These are phyloP conservation scores for Hypoxylon fragiforme DNA, from an alignment of 495 filamentous ascomycete species.

Conservation along the genomic window DNA sequence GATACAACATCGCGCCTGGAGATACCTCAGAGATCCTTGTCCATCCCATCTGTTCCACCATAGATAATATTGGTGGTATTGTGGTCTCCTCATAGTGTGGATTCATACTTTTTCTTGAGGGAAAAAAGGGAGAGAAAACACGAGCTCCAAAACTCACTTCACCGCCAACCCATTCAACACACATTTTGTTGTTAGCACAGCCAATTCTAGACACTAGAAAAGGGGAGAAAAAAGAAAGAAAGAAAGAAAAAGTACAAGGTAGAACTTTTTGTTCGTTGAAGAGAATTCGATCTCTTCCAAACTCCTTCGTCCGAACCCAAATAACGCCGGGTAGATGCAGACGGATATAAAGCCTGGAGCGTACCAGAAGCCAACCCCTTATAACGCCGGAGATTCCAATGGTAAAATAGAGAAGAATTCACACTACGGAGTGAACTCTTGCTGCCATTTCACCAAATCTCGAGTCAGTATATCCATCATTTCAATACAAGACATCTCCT, in stretches of 20 bases:
- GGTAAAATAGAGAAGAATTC: conserved; percentile 1
- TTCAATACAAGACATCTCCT: conserved; percentile 68
- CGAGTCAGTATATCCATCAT: conserved; percentile 84
- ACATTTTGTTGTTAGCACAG: conserved; percentile 18
- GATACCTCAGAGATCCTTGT: conserved; percentile 12
- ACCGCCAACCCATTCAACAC: conserved; percentile 9
- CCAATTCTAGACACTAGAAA: conserved; percentile 1
- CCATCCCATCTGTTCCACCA: conserved; percentile 6
- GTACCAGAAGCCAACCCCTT: conserved; percentile 5
- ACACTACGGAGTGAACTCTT: conserved; percentile 49
- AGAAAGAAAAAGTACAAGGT: not conserved
- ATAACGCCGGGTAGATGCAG: conserved; percentile 19
- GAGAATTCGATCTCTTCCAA: not conserved
- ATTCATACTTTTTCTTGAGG: not conserved
- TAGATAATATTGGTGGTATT: not conserved
- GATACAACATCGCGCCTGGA: conserved; percentile 27
- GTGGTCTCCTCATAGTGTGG: conserved; percentile 1
- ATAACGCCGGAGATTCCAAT: conserved; percentile 12
- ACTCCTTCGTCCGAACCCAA: not conserved
- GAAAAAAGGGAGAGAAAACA: not conserved
- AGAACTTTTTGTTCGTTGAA: conserved; percentile 1
- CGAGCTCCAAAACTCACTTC: conserved; percentile 1
- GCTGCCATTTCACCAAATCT: conserved; percentile 78
- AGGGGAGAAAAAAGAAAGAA: conserved; percentile 4
- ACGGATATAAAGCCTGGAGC: not conserved